Percentiles rank a stretch among this genome's conserved stretches.
Evolutionary conservation across 2,329 filamentous ascomycete species (phyloP).

Genomic region (Penicillium occitanis): DNA sequence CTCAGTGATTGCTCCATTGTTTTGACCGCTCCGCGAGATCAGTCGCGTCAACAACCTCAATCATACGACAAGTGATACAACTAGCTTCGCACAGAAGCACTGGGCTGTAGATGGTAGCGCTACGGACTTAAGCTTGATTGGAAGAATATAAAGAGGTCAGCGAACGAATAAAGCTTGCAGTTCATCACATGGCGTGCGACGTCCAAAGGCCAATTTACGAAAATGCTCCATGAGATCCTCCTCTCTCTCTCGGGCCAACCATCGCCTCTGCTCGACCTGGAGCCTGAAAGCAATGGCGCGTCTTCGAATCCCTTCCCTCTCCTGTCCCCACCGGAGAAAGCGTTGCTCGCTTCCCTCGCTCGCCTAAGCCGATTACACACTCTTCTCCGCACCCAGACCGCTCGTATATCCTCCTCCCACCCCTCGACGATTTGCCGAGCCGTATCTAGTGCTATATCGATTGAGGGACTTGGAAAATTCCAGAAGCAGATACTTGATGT

Average conservation of each 20-base stretch:
- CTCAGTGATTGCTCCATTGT: background rate
- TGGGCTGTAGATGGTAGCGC: background rate
- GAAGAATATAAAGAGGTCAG: too few species aligned
- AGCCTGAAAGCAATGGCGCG: conserved; percentile 50
- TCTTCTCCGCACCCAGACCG: conserved; percentile 65
- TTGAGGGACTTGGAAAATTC: conserved; percentile 74
- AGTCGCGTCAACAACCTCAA: conserved; percentile 14
- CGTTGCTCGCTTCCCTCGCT: conserved; percentile 74
- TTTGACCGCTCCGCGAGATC: conserved; percentile 12
- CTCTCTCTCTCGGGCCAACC: conserved; percentile 93
- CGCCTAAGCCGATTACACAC: conserved; percentile 77
- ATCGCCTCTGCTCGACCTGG: conserved; percentile 73
- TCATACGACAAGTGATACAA: background rate
- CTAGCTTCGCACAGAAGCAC: background rate
- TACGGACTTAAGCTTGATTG: background rate
- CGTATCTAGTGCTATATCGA: conserved; percentile 73
- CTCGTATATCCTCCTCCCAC: conserved; percentile 68
- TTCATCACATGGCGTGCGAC: conserved; percentile 4
- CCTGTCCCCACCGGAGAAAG: conserved; percentile 75
- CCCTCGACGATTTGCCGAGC: conserved; percentile 82
- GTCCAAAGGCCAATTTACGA: background rate
- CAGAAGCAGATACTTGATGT: conserved; percentile 82
- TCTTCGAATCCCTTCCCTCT: conserved; percentile 52
- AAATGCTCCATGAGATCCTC: conserved; percentile 97
- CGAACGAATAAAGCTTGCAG: background rate